phyloP scores from a whole-genome alignment of 148 eudicot genomes.

The Chenopodium quinoa region DNA sequence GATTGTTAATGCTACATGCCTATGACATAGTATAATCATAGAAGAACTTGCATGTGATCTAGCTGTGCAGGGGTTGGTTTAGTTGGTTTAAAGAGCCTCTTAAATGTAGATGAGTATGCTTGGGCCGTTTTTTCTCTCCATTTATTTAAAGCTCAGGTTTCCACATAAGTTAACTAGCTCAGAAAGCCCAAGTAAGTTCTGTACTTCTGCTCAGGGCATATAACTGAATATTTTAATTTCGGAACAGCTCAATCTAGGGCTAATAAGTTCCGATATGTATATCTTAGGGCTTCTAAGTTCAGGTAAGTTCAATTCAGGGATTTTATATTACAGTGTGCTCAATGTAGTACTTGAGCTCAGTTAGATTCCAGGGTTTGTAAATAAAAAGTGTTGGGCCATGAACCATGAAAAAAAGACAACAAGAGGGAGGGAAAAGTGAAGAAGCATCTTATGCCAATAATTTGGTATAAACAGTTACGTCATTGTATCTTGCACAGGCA shows the following conservation, averaged over 20 bases:
- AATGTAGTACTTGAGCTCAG: background rate
- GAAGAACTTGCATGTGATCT: background rate
- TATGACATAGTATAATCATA: background rate
- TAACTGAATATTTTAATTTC: background rate
- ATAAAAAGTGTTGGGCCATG: background rate
- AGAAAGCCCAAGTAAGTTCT: background rate
- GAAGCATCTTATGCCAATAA: background rate
- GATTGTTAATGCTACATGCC: background rate
- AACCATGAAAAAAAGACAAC: background rate
- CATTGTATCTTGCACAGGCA: background rate
- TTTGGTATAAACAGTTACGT: background rate
- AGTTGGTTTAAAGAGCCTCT: background rate
- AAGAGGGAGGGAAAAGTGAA: background rate
- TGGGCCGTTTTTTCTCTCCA: background rate
- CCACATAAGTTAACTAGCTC: background rate
- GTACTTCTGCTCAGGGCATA: background rate
- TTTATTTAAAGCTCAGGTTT: background rate
- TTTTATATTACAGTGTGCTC: background rate
- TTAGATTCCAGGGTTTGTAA: background rate
- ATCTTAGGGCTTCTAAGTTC: background rate
- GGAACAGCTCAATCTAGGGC: background rate
- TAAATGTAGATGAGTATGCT: background rate
- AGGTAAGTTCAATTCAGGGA: background rate
- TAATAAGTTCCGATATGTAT: background rate
- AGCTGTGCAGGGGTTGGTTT: background rate